phyloP scores from a whole-genome alignment of 176 grass and related monocot genomes.

The Ensete glaucum region DNA sequence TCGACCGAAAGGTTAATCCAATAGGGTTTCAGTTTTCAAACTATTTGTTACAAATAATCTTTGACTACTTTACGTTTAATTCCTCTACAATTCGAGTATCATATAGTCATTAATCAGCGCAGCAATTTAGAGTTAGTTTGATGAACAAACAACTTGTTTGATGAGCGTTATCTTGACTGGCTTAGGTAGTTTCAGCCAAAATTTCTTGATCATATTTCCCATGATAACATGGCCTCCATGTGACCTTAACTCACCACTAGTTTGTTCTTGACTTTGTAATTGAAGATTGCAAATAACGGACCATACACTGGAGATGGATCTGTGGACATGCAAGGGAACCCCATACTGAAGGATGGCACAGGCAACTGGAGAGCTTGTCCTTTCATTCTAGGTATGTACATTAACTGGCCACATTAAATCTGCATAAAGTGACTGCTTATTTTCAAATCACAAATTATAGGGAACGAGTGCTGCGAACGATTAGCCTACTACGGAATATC shows the following conservation, averaged over 20 bases:
- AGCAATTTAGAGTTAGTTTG: neutral
- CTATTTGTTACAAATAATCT: too few species aligned
- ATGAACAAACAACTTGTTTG: neutral
- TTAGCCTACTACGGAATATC: conserved; percentile 87
- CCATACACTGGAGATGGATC: conserved; percentile 64
- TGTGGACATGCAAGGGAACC: conserved; percentile 51
- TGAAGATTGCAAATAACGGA: conserved; percentile 1
- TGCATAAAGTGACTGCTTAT: neutral
- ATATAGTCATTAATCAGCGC: neutral
- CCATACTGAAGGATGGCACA: conserved; percentile 56
- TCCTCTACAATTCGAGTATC: neutral
- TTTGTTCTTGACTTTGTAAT: neutral
- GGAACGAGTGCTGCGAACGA: conserved; percentile 71
- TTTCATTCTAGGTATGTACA: conserved; percentile 65
- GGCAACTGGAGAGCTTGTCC: conserved; percentile 85
- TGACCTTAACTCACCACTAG: neutral
- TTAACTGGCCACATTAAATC: neutral
- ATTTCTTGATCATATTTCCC: neutral
- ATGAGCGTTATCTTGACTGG: neutral
- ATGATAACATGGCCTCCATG: neutral
- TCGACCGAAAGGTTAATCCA: too few species aligned
- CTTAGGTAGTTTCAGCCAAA: neutral
- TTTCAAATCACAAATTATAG: conserved; percentile 30
- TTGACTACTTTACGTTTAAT: neutral
- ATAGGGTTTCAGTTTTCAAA: too few species aligned